A percentile compares a stretch with the other conserved stretches of the same genome.
Conservation (phyloP, 257 asterid species). For the Scutellaria minor region DNA sequence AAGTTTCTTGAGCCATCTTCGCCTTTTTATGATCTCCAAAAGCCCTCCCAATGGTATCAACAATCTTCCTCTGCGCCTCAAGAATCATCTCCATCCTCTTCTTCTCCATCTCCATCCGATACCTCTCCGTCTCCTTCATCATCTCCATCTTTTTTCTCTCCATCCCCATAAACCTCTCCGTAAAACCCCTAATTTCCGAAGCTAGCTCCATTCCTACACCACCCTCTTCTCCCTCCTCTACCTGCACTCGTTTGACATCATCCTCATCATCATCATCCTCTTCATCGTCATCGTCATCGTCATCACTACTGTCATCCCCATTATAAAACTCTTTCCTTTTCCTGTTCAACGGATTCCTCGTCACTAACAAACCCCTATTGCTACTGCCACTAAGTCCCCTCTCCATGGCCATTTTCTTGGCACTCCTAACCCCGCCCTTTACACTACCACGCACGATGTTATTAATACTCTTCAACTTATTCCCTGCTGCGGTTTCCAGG, state of each 20-base stretch:
- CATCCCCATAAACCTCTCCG: constrained; percentile 77
- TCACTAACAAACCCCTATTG: constrained; percentile 36
- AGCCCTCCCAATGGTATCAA: constrained; percentile 65
- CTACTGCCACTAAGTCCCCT: constrained; percentile 24
- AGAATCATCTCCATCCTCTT: constrained; percentile 87
- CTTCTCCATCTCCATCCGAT: constrained; percentile 81
- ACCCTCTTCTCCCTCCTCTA: constrained; percentile 39
- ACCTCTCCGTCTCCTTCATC: constrained; percentile 72
- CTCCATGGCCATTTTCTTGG: constrained; percentile 33
- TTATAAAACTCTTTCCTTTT: constrained; percentile 44
- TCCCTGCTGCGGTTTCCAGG: constrained; percentile 38
- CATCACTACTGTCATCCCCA: constrained; percentile 38
- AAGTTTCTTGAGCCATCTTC: constrained; percentile 49
- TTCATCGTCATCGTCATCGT: constrained; percentile 25
- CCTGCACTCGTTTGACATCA: constrained; percentile 38
- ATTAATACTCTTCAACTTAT: constrained; percentile 61
- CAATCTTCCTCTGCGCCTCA: constrained; percentile 73
- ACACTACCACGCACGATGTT: constrained; percentile 46
- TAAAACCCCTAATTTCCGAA: constrained; percentile 71
- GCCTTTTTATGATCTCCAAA: constrained; percentile 63
- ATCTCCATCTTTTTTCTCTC: constrained; percentile 83
- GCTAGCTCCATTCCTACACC: constrained; percentile 65
- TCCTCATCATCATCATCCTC: constrained; percentile 42
- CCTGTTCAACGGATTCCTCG: constrained; percentile 44
- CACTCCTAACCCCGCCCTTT: constrained; percentile 31